These are phyloP conservation scores for Amanita rimosa DNA, from an alignment of 768 basidiomycete genomes.

Conservation along the genomic window DNA sequence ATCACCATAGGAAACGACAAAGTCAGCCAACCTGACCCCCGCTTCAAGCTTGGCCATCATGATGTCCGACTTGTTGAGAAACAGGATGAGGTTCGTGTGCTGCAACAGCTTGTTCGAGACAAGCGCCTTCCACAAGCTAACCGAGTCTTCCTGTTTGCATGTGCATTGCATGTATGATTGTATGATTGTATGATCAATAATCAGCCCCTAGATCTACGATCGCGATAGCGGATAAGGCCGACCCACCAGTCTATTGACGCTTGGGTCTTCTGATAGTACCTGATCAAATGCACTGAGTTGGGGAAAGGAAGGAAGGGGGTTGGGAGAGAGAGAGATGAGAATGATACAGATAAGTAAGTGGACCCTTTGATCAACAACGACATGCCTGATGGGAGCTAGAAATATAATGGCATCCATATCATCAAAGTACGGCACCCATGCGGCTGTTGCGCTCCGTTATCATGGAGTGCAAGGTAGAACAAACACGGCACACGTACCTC, in stretches of 20 bases:
- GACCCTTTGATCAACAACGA: neutral
- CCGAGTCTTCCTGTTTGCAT: conserved; percentile 56
- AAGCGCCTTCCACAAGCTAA: conserved; percentile 64
- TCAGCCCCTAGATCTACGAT: too few relatives aligned
- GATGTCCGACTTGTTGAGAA: conserved; percentile 78
- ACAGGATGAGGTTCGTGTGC: conserved; percentile 64
- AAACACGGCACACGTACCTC: conserved; percentile 15
- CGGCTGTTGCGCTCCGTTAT: conserved; percentile 24
- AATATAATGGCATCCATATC: conserved; percentile 68
- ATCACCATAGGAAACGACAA: conserved; percentile 61
- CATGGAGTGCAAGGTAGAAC: neutral
- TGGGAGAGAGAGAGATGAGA: neutral
- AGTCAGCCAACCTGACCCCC: conserved; percentile 53
- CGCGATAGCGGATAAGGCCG: neutral
- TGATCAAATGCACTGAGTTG: conserved; percentile 49
- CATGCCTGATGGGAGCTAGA: conserved; percentile 50
- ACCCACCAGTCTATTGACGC: conserved; percentile 49
- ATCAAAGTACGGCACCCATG: conserved; percentile 52
- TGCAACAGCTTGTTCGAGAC: conserved; percentile 63
- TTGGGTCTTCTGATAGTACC: conserved; percentile 52
- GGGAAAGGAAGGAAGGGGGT: too few relatives aligned
- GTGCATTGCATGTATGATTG: too few relatives aligned
- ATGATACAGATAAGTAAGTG: too few relatives aligned
- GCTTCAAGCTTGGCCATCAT: conserved; percentile 52
- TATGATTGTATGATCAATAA: too few relatives aligned